phyloP scores from a whole-genome alignment of 768 basidiomycete species.

The Boletus rex-veris region DNA sequence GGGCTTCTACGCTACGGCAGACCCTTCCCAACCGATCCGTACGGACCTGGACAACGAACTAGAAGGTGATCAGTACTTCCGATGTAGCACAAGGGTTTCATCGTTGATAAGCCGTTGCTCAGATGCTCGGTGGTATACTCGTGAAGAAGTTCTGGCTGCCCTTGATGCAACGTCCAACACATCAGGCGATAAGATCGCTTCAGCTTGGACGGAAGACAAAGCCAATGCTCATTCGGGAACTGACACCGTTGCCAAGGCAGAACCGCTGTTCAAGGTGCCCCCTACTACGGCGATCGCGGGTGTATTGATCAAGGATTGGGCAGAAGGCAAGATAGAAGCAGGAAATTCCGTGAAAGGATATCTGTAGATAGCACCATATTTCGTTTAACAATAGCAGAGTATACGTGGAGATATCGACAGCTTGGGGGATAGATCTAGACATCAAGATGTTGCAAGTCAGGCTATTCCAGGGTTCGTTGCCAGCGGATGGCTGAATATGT shows the following conservation, averaged over 20 bases:
- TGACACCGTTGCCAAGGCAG: slow-evolving; percentile 27
- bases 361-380: slow-evolving; percentile 31
- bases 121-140: slow-evolving; percentile 91
- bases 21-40: slow-evolving; percentile 69
- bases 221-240: slow-evolving; percentile 14
- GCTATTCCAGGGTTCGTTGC: no score
- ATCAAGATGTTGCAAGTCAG: no score
- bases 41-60: slow-evolving; percentile 93
- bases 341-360: slow-evolving; percentile 41
- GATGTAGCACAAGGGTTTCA: not conserved
- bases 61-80: slow-evolving; percentile 48
- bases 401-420: no score
- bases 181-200: slow-evolving; percentile 25
- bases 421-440: no score
- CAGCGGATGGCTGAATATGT: no score
- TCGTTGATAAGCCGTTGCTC: slow-evolving; percentile 6
- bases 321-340: slow-evolving; percentile 50
- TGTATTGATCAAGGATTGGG: slow-evolving; percentile 83
- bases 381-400: not conserved
- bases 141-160: slow-evolving; percentile 63
- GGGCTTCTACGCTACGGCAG: slow-evolving; percentile 81
- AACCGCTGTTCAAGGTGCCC: slow-evolving; percentile 69
- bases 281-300: slow-evolving; percentile 78
- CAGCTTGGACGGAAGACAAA: slow-evolving; percentile 22
- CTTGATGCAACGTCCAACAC: slow-evolving; percentile 37